These are phyloP conservation scores for Amylocystis lapponica DNA, from an alignment of 768 basidiomycete species.

Conservation along the genomic window DNA sequence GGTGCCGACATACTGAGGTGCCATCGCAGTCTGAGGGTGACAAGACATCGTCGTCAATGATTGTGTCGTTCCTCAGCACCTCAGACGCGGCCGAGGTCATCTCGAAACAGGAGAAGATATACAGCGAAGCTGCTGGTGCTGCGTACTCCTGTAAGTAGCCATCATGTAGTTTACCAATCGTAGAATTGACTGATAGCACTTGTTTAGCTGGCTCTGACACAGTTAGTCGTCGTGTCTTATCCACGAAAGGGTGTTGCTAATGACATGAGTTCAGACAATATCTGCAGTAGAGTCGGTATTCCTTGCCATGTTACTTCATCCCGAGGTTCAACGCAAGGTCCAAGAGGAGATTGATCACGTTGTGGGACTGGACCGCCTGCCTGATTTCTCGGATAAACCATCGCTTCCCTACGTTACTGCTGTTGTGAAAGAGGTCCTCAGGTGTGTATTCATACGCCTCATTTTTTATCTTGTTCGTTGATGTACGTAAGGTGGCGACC, in stretches of 20 bases:
- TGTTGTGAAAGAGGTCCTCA: slow-evolving; percentile 19
- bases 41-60: slow-evolving; percentile 9
- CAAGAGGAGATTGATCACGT: background rate
- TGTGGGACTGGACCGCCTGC: slow-evolving; percentile 17
- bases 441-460: no score
- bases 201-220: slow-evolving; percentile 15
- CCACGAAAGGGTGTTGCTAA: slow-evolving; percentile 15
- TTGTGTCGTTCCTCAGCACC: slow-evolving; percentile 6
- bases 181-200: background rate
- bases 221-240: slow-evolving; percentile 2
- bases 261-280: slow-evolving; percentile 24
- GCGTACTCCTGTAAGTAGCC: slow-evolving; percentile 11
- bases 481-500: slow-evolving; percentile 12
- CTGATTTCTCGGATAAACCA: slow-evolving; percentile 20
- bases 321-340: background rate
- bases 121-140: slow-evolving; percentile 11
- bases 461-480: no score
- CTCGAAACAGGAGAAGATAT: slow-evolving; percentile 4
- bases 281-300: slow-evolving; percentile 19
- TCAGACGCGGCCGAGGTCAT: slow-evolving; percentile 3
- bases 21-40: slow-evolving; percentile 6
- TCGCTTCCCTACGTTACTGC: slow-evolving; percentile 42
- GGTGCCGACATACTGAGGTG: background rate
- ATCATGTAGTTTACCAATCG: background rate
- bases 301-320: slow-evolving; percentile 8